phyloP scores from a whole-genome alignment of 495 filamentous ascomycete genomes.

The Penicillium lagena region DNA sequence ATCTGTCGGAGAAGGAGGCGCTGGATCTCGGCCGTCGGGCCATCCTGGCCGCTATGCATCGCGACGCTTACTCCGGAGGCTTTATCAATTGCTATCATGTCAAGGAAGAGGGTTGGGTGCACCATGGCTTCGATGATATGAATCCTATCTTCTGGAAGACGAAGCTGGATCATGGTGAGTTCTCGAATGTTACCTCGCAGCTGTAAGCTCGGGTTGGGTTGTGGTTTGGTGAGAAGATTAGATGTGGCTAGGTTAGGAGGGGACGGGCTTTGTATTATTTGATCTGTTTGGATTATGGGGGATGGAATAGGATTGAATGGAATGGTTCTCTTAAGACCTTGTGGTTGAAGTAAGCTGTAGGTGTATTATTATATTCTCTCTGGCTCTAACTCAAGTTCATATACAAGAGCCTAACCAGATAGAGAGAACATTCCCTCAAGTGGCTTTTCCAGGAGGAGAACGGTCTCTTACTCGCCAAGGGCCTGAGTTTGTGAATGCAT shows the following conservation, averaged over 20 bases:
- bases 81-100: constrained; percentile 99
- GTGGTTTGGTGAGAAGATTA: too few species aligned
- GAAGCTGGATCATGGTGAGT: constrained; percentile 96
- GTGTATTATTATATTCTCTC: too few species aligned
- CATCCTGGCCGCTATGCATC: constrained; percentile 95
- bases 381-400: too few species aligned
- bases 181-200: constrained; percentile 88
- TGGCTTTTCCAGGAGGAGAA: too few species aligned
- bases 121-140: constrained; percentile 93
- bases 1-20: constrained; percentile 77
- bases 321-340: constrained; percentile 21
- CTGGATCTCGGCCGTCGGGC: constrained; percentile 83
- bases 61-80: constrained; percentile 95
- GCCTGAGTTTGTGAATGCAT: too few species aligned
- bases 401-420: too few species aligned
- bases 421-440: too few species aligned
- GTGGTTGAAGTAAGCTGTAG: constrained; percentile 21
- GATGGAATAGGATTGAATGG: too few species aligned
- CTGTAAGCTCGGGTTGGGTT: constrained; percentile 31
- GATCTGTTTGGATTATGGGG: constrained; percentile 21
- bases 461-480: too few species aligned
- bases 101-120: constrained; percentile 97
- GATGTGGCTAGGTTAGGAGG: constrained; percentile 4
- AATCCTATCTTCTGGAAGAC: constrained; percentile 99
- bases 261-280: constrained; percentile 43